Percentiles rank a stretch among this genome's conserved stretches.
Conservation (phyloP, 2,329 filamentous ascomycete genomes). For the Neonectria coccinea region DNA sequence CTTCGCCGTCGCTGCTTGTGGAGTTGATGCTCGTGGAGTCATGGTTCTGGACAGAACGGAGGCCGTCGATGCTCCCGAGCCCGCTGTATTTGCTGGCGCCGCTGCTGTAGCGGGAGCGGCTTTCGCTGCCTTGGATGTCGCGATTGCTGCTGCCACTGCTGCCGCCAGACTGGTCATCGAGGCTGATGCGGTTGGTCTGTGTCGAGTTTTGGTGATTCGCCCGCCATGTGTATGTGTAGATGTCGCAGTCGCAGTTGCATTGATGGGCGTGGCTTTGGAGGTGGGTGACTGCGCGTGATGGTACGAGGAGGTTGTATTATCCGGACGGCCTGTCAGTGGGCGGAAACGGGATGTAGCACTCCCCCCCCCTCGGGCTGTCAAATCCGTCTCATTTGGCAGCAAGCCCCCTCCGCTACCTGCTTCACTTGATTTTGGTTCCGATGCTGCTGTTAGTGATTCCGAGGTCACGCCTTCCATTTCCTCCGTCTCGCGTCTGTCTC, state of each 20-base stretch:
- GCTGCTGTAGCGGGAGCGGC: slow-evolving; percentile 5
- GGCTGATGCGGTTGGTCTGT: slow-evolving; percentile 37
- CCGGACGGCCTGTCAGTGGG: slow-evolving; percentile 25
- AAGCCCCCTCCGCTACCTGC: slow-evolving; percentile 29
- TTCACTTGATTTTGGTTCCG: slow-evolving; percentile 9
- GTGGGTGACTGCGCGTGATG: not conserved
- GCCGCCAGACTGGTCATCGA: slow-evolving; percentile 28
- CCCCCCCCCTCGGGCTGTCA: slow-evolving; percentile 38
- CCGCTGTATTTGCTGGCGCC: slow-evolving; percentile 11
- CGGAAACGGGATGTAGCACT: slow-evolving; percentile 38
- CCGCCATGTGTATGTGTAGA: slow-evolving; percentile 37
- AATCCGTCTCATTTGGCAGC: slow-evolving; percentile 36
- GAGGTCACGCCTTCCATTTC: slow-evolving; percentile 24
- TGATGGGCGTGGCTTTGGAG: slow-evolving; percentile 7
- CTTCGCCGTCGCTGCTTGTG: not conserved
- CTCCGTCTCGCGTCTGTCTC: not conserved
- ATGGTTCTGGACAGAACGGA: not conserved
- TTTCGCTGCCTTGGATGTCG: slow-evolving; percentile 14
- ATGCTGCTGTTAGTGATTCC: slow-evolving; percentile 26
- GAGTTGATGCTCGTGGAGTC: slow-evolving; percentile 6
- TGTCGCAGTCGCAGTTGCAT: slow-evolving; percentile 5
- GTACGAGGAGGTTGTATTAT: slow-evolving; percentile 18
- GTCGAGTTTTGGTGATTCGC: slow-evolving; percentile 44
- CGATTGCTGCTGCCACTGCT: slow-evolving; percentile 38
- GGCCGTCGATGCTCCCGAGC: slow-evolving; percentile 7